phyloP scores from a whole-genome alignment of 148 eudicot genomes.

The Cornus controversa region DNA sequence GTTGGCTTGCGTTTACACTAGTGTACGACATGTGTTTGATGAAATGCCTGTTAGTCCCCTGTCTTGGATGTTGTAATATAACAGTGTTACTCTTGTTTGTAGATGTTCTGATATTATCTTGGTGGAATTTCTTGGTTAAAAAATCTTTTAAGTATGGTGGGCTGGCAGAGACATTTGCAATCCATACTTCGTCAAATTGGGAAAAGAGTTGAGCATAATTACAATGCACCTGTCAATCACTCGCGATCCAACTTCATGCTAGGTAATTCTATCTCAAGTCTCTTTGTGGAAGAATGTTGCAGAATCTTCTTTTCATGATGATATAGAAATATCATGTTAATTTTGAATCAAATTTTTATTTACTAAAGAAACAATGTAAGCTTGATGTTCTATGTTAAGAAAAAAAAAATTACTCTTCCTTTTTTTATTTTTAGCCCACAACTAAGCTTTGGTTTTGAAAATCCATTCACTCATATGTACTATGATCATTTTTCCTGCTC shows the following conservation, averaged over 20 bases:
- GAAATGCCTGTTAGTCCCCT: constrained; percentile 6
- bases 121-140: not conserved
- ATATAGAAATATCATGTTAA: not conserved
- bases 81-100: not conserved
- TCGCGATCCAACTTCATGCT: constrained; percentile 23
- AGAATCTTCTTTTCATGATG: not conserved
- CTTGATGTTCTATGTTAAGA: no score
- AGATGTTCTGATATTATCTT: constrained; percentile 13
- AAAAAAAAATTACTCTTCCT: not conserved
- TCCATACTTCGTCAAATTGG: constrained; percentile 44
- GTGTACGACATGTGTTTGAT: constrained; percentile 12
- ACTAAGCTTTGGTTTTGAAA: not conserved
- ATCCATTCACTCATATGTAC: not conserved
- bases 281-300: constrained; percentile 13
- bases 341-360: not conserved
- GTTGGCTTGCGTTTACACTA: not conserved
- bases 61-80: not conserved
- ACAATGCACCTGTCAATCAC: constrained; percentile 28
- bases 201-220: constrained; percentile 47
- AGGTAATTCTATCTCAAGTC: constrained; percentile 23
- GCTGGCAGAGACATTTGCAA: constrained; percentile 70
- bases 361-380: no score
- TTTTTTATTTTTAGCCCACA: not conserved
- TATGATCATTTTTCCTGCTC: not conserved
- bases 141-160: constrained; percentile 35